Conservation (phyloP, 768 basidiomycete genomes). For the Termitomyces titanicus region DNA sequence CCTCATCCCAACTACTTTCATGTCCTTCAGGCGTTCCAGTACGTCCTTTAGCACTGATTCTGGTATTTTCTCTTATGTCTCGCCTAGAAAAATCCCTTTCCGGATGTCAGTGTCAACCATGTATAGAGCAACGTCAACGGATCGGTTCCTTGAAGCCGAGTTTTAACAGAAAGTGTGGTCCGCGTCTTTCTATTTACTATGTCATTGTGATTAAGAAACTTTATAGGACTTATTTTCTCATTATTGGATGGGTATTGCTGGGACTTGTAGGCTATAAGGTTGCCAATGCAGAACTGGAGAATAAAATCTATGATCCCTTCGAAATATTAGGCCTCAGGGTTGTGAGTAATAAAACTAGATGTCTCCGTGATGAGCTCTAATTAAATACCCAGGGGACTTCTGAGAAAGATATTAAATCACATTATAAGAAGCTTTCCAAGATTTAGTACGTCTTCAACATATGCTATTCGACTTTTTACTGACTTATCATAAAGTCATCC, state of each 20-base stretch:
- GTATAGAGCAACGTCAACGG: conserved; percentile 49
- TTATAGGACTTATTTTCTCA: conserved; percentile 55
- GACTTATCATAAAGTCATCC: conserved; percentile 65
- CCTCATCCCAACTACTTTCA: conserved; percentile 73
- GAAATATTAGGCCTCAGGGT: conserved; percentile 80
- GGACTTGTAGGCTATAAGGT: conserved; percentile 67
- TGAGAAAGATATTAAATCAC: conserved; percentile 93
- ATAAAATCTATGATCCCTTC: conserved; percentile 88
- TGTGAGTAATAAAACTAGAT: conserved; percentile 39
- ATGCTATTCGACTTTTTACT: neutral
- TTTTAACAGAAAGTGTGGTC: conserved; percentile 47
- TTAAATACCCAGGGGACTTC: conserved; percentile 46
- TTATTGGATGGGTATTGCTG: conserved; percentile 73
- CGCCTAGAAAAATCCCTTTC: conserved; percentile 30
- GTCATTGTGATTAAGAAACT: neutral
- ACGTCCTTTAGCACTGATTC: conserved; percentile 20
- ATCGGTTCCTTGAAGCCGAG: conserved; percentile 47
- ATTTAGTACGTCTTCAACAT: conserved; percentile 55
- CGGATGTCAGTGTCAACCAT: conserved; percentile 63
- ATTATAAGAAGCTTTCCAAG: conserved; percentile 89
- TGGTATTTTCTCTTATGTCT: conserved; percentile 1
- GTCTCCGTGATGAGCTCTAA: neutral
- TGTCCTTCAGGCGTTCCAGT: conserved; percentile 46
- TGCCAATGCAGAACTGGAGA: conserved; percentile 51
- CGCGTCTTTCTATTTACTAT: conserved; percentile 2